These are phyloP conservation scores for Bombardia bombarda DNA, from an alignment of 495 filamentous ascomycete genomes.

Conservation along the genomic window DNA sequence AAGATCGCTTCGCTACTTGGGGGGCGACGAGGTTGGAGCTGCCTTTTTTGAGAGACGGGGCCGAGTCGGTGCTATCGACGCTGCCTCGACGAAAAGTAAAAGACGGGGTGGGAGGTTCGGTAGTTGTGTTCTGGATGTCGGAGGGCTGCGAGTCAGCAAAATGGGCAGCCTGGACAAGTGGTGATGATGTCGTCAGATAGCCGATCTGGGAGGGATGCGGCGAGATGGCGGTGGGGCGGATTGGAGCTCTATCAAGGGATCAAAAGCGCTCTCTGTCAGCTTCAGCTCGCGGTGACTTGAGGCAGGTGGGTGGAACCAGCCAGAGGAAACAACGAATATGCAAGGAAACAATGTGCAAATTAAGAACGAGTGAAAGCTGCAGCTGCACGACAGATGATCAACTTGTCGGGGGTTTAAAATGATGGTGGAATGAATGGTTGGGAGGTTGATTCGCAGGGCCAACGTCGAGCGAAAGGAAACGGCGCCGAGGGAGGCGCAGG, in stretches of 20 bases:
- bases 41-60: conserved; percentile 15
- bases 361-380: background rate
- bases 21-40: conserved; percentile 27
- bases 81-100: conserved; percentile 12
- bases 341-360: conserved; percentile 4
- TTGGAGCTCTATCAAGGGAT: conserved; percentile 12
- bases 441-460: too few species aligned
- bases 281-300: background rate
- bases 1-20: conserved; percentile 33
- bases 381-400: background rate
- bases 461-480: too few species aligned
- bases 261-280: conserved; percentile 8
- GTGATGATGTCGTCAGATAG: conserved; percentile 76
- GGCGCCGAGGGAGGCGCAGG: too few species aligned
- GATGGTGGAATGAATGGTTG: too few species aligned
- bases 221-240: conserved; percentile 47
- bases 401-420: too few species aligned
- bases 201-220: conserved; percentile 70
- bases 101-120: conserved; percentile 9
- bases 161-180: conserved; percentile 55
- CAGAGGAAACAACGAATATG: background rate
- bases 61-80: conserved; percentile 16
- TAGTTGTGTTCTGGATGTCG: conserved; percentile 12
- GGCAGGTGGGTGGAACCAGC: background rate
- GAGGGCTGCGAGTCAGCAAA: conserved; percentile 29